Percentiles rank a stretch among this genome's conserved stretches.
Evolutionary conservation across 73 alveolate species (phyloP).

Genomic region (Durusdinium trenchii): DNA sequence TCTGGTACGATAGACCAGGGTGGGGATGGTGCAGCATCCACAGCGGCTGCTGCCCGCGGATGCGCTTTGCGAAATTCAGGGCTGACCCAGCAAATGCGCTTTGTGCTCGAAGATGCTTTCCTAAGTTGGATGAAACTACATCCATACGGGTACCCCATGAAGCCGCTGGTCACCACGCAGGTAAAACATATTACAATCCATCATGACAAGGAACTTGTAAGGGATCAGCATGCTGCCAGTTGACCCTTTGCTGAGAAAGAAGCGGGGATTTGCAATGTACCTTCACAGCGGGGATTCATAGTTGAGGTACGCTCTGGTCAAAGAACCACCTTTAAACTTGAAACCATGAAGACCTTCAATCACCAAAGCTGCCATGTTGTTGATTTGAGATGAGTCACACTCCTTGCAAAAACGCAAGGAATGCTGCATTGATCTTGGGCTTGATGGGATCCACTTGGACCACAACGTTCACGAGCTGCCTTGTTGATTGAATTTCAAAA

Average conservation of each 20-base stretch:
- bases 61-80: not conserved
- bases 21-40: not conserved
- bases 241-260: not conserved
- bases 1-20: not conserved
- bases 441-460: not conserved
- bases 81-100: slow-evolving; percentile 8
- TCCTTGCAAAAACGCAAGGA: not conserved
- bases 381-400: too few relatives aligned
- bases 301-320: not conserved
- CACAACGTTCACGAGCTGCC: slow-evolving; percentile 6
- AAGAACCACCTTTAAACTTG: not conserved
- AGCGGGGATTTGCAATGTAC: not conserved
- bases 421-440: not conserved
- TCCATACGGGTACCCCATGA: too few relatives aligned
- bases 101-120: not conserved
- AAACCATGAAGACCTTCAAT: not conserved
- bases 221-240: not conserved
- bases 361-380: too few relatives aligned
- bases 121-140: too few relatives aligned
- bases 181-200: not conserved
- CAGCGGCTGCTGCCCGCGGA: not conserved
- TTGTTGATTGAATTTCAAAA: not conserved
- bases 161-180: not conserved
- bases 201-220: not conserved
- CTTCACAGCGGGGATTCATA: not conserved